Base-by-base conservation (phyloP, 2,329 filamentous ascomycete species). In the Clonostachys chloroleuca region DNA sequence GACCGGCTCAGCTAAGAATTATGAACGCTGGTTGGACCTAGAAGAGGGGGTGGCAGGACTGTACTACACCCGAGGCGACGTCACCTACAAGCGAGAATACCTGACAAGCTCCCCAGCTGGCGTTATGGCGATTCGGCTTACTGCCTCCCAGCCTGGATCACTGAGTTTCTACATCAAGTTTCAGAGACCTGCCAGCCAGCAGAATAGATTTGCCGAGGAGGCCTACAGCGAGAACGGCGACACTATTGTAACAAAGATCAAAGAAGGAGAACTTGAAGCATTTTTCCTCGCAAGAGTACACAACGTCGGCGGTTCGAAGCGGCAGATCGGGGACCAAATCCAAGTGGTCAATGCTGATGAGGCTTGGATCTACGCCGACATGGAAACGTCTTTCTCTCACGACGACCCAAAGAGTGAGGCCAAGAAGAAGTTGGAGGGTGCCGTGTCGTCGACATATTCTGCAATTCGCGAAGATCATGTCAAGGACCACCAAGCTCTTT, bases 1-100 rank as follows among this genome's bases (percentile, higher is more conserved):
- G 55, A 33, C 47, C 65, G 14, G 43, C 43, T 53, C 61, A 36
- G 58, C 66, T 14, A 55, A 70, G 33, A 62, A 43, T 6, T 58
- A 57, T 42, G 42, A 51, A 34, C 52, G 55, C 13, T 51, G 49
- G 47, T 40, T 57, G 13, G 54, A 57, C 40, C 44, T 58, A 5
- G 40, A 42, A 6, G 47, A 51, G 6, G 47, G 46, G 6, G 44
- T 52, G 3, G 34, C 47, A n/a, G 45, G 49, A 10, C 45, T 53
- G 5, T 46, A 46, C 12, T 58, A 55, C 37, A 36, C 33, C 7
- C 47, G 44, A 10, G 42, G 43, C 5, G 57, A 52, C 5, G 47
- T 56, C 5, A 49, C 49, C 5, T 57, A 55, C 42, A 50, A 49
- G 30, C 51, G 59, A 35, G 59, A 60, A 10, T 47, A 47, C 39